Evolutionary conservation across 192 early-diverging fungal species (phyloP).

Genomic region (Linnemannia exigua): DNA sequence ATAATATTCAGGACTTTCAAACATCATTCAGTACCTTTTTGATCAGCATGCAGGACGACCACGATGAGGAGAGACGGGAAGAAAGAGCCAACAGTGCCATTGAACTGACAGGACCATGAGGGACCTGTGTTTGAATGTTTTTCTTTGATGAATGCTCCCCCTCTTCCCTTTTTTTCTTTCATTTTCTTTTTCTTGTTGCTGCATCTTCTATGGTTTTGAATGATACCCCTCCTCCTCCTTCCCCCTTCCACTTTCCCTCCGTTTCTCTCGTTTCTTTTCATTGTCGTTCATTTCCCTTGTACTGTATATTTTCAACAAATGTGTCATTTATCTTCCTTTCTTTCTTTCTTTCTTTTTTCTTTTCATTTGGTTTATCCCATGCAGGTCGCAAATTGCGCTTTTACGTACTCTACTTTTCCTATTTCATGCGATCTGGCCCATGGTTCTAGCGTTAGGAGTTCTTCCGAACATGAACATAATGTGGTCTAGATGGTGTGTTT

Average conservation of each 20-base stretch:
- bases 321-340: background rate
- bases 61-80: background rate
- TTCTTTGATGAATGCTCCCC: background rate
- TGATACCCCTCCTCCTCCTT: background rate
- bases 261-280: background rate
- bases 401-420: background rate
- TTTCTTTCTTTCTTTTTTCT: background rate
- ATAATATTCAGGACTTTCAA: background rate
- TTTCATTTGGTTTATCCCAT: conserved; percentile 1
- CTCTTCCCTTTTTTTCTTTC: background rate
- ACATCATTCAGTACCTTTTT: background rate
- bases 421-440: background rate
- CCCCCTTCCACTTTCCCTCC: background rate
- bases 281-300: background rate
- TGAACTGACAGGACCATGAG: background rate
- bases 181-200: background rate
- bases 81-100: background rate
- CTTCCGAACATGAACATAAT: background rate
- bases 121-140: background rate
- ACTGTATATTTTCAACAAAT: conserved; percentile 3
- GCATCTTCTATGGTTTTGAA: background rate
- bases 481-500: background rate
- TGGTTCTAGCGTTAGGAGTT: background rate
- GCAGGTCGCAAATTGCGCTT: background rate
- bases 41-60: background rate